Conservation (phyloP, 176 grass and related monocot genomes). For the Hyparrhenia diplandra region DNA sequence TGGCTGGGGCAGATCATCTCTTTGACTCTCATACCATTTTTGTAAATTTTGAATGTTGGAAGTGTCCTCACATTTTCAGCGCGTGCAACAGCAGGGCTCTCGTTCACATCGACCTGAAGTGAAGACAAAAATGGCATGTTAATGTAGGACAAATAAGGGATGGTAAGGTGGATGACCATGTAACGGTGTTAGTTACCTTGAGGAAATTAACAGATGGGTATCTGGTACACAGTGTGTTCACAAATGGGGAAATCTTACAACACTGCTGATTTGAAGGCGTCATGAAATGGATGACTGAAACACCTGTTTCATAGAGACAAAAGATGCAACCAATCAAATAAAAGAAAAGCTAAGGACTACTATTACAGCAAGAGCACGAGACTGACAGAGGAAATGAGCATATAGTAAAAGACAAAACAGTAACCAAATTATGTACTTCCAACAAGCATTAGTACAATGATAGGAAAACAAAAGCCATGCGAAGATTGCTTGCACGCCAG, state of each 20-base stretch:
- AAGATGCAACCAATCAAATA: not conserved
- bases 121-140: not conserved
- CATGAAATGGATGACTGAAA: constrained; percentile 93
- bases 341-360: not conserved
- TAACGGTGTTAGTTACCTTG: constrained; percentile 46
- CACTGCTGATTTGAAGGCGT: constrained; percentile 66
- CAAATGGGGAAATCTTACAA: constrained; percentile 66
- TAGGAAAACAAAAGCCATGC: constrained; percentile 28
- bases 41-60: constrained; percentile 96
- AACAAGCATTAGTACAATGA: constrained; percentile 33
- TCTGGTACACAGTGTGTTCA: constrained; percentile 67
- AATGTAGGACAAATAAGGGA: not conserved
- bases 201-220: constrained; percentile 92
- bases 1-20: constrained; percentile 92
- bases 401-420: constrained; percentile 29
- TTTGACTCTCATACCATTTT: constrained; percentile 80
- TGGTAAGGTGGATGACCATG: constrained; percentile 2
- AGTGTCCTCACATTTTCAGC: constrained; percentile 82
- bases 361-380: not conserved
- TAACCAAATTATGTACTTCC: constrained; percentile 36
- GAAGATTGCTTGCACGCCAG: constrained; percentile 31
- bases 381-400: not conserved
- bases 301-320: constrained; percentile 42
- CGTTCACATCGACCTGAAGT: constrained; percentile 74
- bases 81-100: constrained; percentile 54